Base-by-base conservation (phyloP, 169 alveolate species). In the Plasmodium gonderi region DNA sequence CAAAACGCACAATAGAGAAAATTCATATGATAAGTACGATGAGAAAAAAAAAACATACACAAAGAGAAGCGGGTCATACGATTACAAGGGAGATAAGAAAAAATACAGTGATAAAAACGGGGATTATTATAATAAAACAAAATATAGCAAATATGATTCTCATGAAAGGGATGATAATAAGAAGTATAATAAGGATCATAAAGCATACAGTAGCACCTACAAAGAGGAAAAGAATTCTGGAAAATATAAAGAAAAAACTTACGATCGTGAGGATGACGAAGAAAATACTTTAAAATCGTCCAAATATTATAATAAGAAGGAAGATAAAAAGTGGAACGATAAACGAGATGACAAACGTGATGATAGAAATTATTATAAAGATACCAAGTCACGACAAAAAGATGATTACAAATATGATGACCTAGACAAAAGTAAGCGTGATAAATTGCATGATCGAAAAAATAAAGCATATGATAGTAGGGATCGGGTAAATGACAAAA, bases 71-170 rank as follows among this genome's bases (percentile, higher is more conserved):
- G 45, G 51, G 20, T 38, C 91, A 8, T 80, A 82, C 77, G 42
- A 68, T 23, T 33, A 82, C 77, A 81, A 82, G 42, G 91, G 20
- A 17, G 91, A 80, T n/a, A 69, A 69, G 14, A n/a, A 40, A 78
- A 47, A 78, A 47, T 68, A 82, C n/a, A 51, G 64, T 26, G 77
- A 75, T 44, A 76, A 85, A 9, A 36, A 75, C 20, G 60, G 26
- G 44, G 67, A 85, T 6, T 75, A 51, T 4, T 49, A 74, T 67
- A 54, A 38, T 26, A 60, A 76, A 4, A 4, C 76, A 31, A 75
- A 85, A 31, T 75, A 85, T 76, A 14, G 47, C 68, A 64, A 64
- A 20, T 12, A 74, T 40, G 77, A 49, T 38, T 26, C 72, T 12
- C 12, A 79, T 67, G 78, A 79, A 3, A 38, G 31, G 45, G 33